Percentiles rank a stretch among this genome's conserved stretches.
Conservation (phyloP, 2,329 filamentous ascomycete genomes). For the Ceratocystis lukuohia region DNA sequence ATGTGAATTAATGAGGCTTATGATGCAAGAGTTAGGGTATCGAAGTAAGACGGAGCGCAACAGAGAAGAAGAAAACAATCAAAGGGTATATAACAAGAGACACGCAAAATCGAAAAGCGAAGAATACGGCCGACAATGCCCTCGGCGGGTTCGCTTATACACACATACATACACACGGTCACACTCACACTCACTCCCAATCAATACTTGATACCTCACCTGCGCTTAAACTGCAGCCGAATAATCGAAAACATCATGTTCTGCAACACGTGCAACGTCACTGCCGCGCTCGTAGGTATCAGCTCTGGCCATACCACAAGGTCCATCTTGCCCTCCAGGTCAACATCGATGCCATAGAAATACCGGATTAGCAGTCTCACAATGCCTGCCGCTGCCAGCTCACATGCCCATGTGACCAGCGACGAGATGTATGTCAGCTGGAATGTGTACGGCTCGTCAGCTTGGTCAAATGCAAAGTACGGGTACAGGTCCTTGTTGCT, state of each 20-base stretch:
- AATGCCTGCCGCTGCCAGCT: constrained; percentile 47
- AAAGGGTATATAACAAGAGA: constrained; percentile 4
- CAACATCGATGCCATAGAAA: constrained; percentile 49
- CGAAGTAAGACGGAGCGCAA: background rate
- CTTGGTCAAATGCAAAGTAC: constrained; percentile 51
- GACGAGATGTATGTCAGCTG: constrained; percentile 50
- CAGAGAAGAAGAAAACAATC: background rate
- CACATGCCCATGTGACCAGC: constrained; percentile 52
- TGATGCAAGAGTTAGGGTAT: background rate
- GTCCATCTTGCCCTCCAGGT: constrained; percentile 50
- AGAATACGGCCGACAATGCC: background rate
- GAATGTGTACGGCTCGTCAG: constrained; percentile 44
- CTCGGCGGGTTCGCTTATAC: background rate
- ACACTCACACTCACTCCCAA: too few species aligned
- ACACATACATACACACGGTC: background rate
- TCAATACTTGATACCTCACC: background rate
- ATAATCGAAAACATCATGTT: constrained; percentile 62
- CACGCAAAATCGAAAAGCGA: background rate
- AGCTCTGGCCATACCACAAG: constrained; percentile 54
- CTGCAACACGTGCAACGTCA: constrained; percentile 55
- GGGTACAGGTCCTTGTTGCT: constrained; percentile 55
- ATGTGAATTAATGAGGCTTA: background rate
- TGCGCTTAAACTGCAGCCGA: constrained; percentile 42
- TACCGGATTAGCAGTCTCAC: constrained; percentile 45
- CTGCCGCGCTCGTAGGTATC: constrained; percentile 50